Percentiles rank a stretch among this genome's conserved stretches.
phyloP scores from a whole-genome alignment of 106 monocot species.

The Acorus gramineus region DNA sequence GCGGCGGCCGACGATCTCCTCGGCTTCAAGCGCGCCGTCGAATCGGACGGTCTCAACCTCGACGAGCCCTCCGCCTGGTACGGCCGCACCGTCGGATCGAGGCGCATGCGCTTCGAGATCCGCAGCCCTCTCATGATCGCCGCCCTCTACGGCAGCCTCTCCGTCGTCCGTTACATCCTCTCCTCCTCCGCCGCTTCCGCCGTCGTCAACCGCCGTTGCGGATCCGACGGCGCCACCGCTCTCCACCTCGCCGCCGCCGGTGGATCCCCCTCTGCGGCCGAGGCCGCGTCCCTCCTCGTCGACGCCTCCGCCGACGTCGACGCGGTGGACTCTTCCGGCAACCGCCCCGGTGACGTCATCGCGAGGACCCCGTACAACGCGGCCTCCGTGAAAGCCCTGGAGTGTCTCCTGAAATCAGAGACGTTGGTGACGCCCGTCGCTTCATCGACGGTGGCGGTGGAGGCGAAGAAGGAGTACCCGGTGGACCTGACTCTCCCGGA shows the following conservation, averaged over 20 bases:
- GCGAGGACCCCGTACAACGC: conserved; percentile 2
- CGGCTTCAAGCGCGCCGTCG: conserved; percentile 32
- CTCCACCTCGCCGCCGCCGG: conserved; percentile 55
- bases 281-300: conserved; percentile 14
- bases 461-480: conserved; percentile 65
- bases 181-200: conserved; percentile 3
- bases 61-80: conserved; percentile 42
- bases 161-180: conserved; percentile 49
- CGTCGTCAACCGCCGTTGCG: conserved; percentile 28
- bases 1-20: conserved; percentile 62
- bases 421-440: background rate
- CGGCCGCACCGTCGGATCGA: conserved; percentile 21
- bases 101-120: conserved; percentile 24
- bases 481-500: conserved; percentile 69
- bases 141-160: conserved; percentile 55
- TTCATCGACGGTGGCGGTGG: background rate
- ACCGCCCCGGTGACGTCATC: conserved; percentile 40
- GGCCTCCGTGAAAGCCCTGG: conserved; percentile 10
- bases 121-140: conserved; percentile 76
- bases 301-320: conserved; percentile 32
- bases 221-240: conserved; percentile 51
- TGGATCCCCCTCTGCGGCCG: conserved; percentile 16
- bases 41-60: conserved; percentile 10
- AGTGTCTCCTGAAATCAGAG: conserved; percentile 19
- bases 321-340: conserved; percentile 25